phyloP scores from a whole-genome alignment of 768 basidiomycete genomes.

The Xanthoconium stramineum region DNA sequence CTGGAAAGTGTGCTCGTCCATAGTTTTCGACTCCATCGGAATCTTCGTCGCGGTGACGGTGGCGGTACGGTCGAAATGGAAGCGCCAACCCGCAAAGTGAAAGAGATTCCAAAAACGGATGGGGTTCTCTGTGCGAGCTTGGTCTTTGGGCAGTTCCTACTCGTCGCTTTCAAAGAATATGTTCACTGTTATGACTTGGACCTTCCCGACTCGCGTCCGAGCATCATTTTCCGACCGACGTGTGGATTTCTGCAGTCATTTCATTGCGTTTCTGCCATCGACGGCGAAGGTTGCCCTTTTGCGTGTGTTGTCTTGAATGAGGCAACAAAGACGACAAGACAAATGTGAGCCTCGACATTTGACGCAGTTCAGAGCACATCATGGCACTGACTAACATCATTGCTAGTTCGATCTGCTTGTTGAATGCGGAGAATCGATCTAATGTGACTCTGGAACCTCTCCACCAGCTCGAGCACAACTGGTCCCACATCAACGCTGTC shows the following conservation, averaged over 20 bases:
- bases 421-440: background rate
- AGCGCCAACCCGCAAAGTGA: background rate
- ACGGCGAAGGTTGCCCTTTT: slow-evolving; percentile 15
- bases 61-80: background rate
- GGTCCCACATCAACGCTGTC: background rate
- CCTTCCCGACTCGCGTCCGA: background rate
- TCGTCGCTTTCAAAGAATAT: slow-evolving; percentile 12
- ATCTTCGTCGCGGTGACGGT: background rate
- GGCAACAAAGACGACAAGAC: background rate
- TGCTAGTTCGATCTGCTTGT: slow-evolving; percentile 9
- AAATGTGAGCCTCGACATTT: slow-evolving; percentile 1
- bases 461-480: slow-evolving; percentile 5
- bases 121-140: background rate
- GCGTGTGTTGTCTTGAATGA: slow-evolving; percentile 15
- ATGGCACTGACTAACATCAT: slow-evolving; percentile 2
- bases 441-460: slow-evolving; percentile 11
- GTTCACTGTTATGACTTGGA: slow-evolving; percentile 16
- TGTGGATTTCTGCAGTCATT: background rate
- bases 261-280: slow-evolving; percentile 9
- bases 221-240: too few relatives aligned
- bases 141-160: slow-evolving; percentile 16
- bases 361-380: background rate
- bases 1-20: slow-evolving; percentile 13
- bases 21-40: slow-evolving; percentile 5
- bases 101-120: slow-evolving; percentile 9